Conservation (phyloP, 108 stramenopile species). For the Epipyxis sp. region DNA sequence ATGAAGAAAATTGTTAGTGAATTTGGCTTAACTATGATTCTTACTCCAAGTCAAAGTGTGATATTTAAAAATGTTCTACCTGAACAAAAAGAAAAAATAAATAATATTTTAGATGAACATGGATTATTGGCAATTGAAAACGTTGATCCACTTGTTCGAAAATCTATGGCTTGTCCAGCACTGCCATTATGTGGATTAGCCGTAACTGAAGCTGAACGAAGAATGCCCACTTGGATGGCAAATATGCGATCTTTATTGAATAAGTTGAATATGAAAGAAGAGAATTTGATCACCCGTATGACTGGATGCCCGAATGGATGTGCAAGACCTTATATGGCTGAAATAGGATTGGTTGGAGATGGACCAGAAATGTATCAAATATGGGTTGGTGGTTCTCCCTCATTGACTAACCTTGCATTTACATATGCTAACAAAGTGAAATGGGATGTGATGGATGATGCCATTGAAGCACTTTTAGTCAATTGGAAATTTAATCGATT, state of each 20-base stretch:
- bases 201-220: conserved; percentile 91
- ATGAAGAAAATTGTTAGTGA: conserved; percentile 81
- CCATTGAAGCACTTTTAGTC: conserved; percentile 79
- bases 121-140: conserved; percentile 79
- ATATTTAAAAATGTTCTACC: conserved; percentile 82
- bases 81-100: conserved; percentile 76
- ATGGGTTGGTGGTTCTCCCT: conserved; percentile 92
- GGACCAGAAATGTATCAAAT: conserved; percentile 87
- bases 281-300: conserved; percentile 92
- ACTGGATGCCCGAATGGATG: conserved; percentile 99
- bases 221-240: conserved; percentile 80
- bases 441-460: conserved; percentile 67
- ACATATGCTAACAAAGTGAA: conserved; percentile 83
- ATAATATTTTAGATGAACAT: conserved; percentile 73
- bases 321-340: conserved; percentile 97
- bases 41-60: conserved; percentile 88
- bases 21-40: conserved; percentile 76
- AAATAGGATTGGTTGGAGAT: conserved; percentile 94
- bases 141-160: conserved; percentile 72
- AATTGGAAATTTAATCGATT: conserved; percentile 75
- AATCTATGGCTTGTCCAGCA: conserved; percentile 93
- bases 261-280: conserved; percentile 74
- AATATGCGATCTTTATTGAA: conserved; percentile 74
- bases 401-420: conserved; percentile 80
- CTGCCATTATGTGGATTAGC: conserved; percentile 94